Conservation (phyloP, 371 early-diverging fungal species). For the Rhizopus sp. region DNA sequence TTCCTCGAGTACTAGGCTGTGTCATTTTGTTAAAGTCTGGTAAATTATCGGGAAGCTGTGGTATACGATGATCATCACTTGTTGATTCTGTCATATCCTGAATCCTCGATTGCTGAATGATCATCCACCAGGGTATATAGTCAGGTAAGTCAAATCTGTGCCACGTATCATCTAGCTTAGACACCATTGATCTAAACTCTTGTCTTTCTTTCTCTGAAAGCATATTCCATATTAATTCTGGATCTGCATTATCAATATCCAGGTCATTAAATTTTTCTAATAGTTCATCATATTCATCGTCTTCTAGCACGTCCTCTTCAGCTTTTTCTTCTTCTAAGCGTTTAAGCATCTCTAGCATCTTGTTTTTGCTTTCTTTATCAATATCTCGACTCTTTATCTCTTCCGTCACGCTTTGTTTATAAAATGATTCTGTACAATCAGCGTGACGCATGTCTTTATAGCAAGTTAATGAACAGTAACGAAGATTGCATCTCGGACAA, state of each 20-base stretch:
- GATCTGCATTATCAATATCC: slow-evolving; percentile 54
- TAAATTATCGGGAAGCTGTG: slow-evolving; percentile 7
- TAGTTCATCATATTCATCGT: slow-evolving; percentile 41
- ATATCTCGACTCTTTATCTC: slow-evolving; percentile 55
- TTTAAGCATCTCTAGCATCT: slow-evolving; percentile 58
- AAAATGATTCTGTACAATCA: slow-evolving; percentile 70
- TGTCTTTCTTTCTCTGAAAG: slow-evolving; percentile 54
- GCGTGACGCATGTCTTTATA: slow-evolving; percentile 58
- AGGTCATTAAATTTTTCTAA: slow-evolving; percentile 48
- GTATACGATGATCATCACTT: not conserved
- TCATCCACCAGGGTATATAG: slow-evolving; percentile 47
- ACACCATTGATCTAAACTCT: slow-evolving; percentile 47
- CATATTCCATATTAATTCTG: slow-evolving; percentile 54
- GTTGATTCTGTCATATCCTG: slow-evolving; percentile 11
- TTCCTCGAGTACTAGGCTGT: slow-evolving; percentile 12
- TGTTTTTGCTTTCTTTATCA: slow-evolving; percentile 43
- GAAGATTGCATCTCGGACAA: slow-evolving; percentile 72
- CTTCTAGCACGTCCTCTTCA: slow-evolving; percentile 16
- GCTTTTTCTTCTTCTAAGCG: slow-evolving; percentile 54
- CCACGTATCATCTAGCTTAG: slow-evolving; percentile 7
- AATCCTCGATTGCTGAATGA: slow-evolving; percentile 2
- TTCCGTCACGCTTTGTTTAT: slow-evolving; percentile 58
- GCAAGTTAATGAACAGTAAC: slow-evolving; percentile 68
- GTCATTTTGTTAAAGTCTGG: slow-evolving; percentile 28
- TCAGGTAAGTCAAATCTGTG: slow-evolving; percentile 16